Percentiles rank a stretch among this genome's conserved stretches.
phyloP scores from a whole-genome alignment of 2,329 filamentous ascomycete species.

The Stachybotrys echinatus region DNA sequence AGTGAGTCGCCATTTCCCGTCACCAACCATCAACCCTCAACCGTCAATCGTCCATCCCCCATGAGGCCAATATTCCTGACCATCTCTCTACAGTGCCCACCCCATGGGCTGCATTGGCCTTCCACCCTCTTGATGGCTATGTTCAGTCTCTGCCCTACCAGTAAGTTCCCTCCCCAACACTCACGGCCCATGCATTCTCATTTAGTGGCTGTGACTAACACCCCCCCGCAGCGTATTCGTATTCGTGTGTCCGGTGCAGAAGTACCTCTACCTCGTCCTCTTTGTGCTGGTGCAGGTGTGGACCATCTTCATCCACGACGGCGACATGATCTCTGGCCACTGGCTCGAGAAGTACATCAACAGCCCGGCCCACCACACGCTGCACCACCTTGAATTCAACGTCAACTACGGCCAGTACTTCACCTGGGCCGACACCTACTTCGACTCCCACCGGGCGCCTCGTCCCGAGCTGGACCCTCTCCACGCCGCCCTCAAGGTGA shows the following conservation, averaged over 20 bases:
- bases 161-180: constrained; percentile 17
- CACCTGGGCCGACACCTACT: constrained; percentile 15
- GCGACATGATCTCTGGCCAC: constrained; percentile 42
- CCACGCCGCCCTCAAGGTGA: neutral
- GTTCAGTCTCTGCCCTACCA: constrained; percentile 42
- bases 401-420: constrained; percentile 46
- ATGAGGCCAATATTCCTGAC: constrained; percentile 5
- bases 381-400: constrained; percentile 45
- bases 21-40: no score
- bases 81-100: constrained; percentile 29
- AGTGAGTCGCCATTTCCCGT: constrained; percentile 19
- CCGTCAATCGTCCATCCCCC: no score
- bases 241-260: constrained; percentile 40
- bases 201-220: constrained; percentile 12
- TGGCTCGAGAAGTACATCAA: constrained; percentile 33
- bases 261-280: constrained; percentile 37
- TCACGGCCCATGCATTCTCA: no score
- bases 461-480: neutral
- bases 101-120: constrained; percentile 40
- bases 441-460: neutral
- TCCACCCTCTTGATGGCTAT: constrained; percentile 41
- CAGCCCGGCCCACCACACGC: constrained; percentile 41
- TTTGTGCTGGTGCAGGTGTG: constrained; percentile 41
- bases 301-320: constrained; percentile 45
- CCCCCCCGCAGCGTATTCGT: constrained; percentile 23